These are phyloP conservation scores for Pelomyxa schiedti DNA, from an alignment of 78 protist genomes.

Conservation along the genomic window DNA sequence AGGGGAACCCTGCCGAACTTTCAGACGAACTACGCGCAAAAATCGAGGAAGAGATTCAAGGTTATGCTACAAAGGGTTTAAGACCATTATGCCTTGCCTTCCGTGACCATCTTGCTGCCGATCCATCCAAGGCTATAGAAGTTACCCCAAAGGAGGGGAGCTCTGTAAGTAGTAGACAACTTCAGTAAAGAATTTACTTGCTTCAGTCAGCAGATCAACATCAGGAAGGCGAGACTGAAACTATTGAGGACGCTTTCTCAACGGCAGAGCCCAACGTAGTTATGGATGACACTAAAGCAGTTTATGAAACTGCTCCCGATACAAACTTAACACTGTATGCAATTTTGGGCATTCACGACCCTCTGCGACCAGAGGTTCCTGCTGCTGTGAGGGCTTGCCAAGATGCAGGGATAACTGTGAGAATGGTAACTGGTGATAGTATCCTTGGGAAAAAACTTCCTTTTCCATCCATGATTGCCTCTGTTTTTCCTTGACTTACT, in stretches of 20 bases:
- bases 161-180: no score
- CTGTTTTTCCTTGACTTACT: no score
- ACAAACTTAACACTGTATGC: constrained; percentile 36
- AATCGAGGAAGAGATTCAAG: constrained; percentile 16
- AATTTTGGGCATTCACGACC: constrained; percentile 93
- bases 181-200: no score
- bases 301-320: constrained; percentile 35
- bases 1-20: constrained; percentile 37
- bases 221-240: no score
- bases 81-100: constrained; percentile 80
- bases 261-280: no score
- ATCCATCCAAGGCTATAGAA: no score
- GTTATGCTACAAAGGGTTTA: constrained; percentile 64
- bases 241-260: no score
- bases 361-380: constrained; percentile 90
- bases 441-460: no score
- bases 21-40: constrained; percentile 7
- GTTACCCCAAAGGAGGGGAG: no score
- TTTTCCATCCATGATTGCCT: no score
- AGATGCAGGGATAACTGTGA: constrained; percentile 85
- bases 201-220: no score
- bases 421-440: constrained; percentile 98
- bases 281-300: no score
- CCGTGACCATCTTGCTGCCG: constrained; percentile 11
- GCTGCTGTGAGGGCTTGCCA: constrained; percentile 69